These are phyloP conservation scores for Zancudomyces culisetae DNA, from an alignment of 371 early-diverging fungal species.

Conservation along the genomic window DNA sequence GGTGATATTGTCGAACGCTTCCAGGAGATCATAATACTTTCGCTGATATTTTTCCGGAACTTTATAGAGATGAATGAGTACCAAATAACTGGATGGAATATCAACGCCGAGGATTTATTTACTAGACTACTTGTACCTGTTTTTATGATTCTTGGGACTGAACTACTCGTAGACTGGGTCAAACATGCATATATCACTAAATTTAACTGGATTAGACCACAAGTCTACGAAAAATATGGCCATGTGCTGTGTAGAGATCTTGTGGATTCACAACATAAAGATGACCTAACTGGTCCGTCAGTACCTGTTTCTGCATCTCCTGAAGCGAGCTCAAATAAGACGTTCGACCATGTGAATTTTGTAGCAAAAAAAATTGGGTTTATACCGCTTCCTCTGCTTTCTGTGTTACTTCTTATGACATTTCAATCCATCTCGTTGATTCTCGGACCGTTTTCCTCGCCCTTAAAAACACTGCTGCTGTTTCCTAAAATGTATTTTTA, in stretches of 20 bases:
- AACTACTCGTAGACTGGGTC: constrained; percentile 89
- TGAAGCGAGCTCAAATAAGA: background rate
- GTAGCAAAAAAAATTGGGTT: constrained; percentile 84
- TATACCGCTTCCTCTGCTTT: constrained; percentile 70
- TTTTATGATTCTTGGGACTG: constrained; percentile 35
- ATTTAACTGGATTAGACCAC: constrained; percentile 82
- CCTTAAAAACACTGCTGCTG: background rate
- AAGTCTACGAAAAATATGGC: constrained; percentile 64
- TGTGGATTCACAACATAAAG: constrained; percentile 26
- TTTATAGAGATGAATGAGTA: constrained; percentile 63
- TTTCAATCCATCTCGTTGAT: background rate
- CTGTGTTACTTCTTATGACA: constrained; percentile 41
- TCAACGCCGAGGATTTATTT: background rate
- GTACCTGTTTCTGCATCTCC: background rate
- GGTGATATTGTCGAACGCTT: constrained; percentile 91
- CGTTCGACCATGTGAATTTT: constrained; percentile 9
- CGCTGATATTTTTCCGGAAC: constrained; percentile 75
- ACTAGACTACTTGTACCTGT: background rate
- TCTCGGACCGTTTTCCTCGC: background rate
- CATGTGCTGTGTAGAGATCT: constrained; percentile 79
- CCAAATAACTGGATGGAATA: background rate
- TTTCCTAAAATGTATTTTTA: background rate
- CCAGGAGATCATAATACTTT: constrained; percentile 65
- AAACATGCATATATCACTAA: constrained; percentile 96
- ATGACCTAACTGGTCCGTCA: background rate